Evolutionary conservation across 2,329 filamentous ascomycete genomes (phyloP).

Genomic region (Coleophoma eucalyptorum): DNA sequence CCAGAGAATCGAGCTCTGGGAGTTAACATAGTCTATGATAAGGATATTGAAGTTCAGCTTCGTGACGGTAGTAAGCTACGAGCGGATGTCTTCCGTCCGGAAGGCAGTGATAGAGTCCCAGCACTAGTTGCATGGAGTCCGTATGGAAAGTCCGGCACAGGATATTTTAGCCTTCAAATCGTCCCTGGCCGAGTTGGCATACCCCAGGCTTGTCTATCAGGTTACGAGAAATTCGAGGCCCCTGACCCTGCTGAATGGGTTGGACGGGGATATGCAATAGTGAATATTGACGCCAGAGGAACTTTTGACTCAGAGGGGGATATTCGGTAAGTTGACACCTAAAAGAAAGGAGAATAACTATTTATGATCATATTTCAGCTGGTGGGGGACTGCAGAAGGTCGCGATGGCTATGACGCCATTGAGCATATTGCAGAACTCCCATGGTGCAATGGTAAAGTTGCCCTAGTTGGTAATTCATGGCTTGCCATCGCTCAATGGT

Average conservation of each 20-base stretch:
- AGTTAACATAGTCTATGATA: slow-evolving; percentile 2
- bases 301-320: slow-evolving; percentile 14
- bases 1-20: not conserved
- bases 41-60: slow-evolving; percentile 11
- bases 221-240: slow-evolving; percentile 16
- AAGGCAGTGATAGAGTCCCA: slow-evolving; percentile 7
- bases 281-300: slow-evolving; percentile 18
- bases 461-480: slow-evolving; percentile 16
- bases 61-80: slow-evolving; percentile 15
- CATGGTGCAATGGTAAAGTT: slow-evolving; percentile 15
- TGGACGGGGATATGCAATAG: slow-evolving; percentile 15
- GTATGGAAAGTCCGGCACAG: not conserved
- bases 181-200: not conserved
- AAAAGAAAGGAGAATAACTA: too few relatives aligned
- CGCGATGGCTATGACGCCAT: slow-evolving; percentile 19
- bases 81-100: slow-evolving; percentile 16
- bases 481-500: slow-evolving; percentile 16
- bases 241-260: slow-evolving; percentile 21
- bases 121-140: slow-evolving; percentile 5
- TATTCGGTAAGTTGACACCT: not conserved
- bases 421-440: slow-evolving; percentile 11
- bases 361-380: too few relatives aligned
- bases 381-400: slow-evolving; percentile 15
- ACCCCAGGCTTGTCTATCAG: not conserved
- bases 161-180: not conserved